Conservation (phyloP, 179 eudicot genomes). For the Beta lomatogona region DNA sequence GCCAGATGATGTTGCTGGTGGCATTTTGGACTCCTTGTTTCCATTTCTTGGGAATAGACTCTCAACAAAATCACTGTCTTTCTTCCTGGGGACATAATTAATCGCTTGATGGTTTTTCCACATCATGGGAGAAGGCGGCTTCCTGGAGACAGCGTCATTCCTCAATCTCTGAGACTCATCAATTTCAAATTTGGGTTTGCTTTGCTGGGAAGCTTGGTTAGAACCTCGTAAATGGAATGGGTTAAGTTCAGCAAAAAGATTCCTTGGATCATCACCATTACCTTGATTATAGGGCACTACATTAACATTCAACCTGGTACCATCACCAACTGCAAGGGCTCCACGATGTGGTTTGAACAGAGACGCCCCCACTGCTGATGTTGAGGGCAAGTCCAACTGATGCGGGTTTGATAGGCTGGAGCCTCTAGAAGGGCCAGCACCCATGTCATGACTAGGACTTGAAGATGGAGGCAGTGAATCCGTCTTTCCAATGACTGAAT, state of each 20-base stretch:
- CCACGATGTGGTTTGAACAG: slow-evolving; percentile 81
- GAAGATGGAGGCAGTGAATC: slow-evolving; percentile 47
- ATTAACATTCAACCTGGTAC: slow-evolving; percentile 80
- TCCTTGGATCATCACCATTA: slow-evolving; percentile 62
- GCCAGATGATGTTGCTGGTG: slow-evolving; percentile 53
- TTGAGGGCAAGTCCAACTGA: slow-evolving; percentile 59
- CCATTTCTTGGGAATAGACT: slow-evolving; percentile 43
- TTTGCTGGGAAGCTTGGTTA: slow-evolving; percentile 61
- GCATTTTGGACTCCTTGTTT: slow-evolving; percentile 36
- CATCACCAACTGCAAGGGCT: slow-evolving; percentile 71
- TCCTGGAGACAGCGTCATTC: slow-evolving; percentile 55
- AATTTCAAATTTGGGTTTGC: slow-evolving; percentile 48
- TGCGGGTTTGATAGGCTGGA: slow-evolving; percentile 39
- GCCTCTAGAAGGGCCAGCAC: slow-evolving; percentile 61
- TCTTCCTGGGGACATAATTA: slow-evolving; percentile 68
- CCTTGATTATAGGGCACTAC: slow-evolving; percentile 70
- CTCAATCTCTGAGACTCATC: slow-evolving; percentile 56
- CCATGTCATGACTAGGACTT: slow-evolving; percentile 41
- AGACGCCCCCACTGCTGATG: slow-evolving; percentile 71
- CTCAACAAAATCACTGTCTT: slow-evolving; percentile 52
- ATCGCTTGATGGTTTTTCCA: slow-evolving; percentile 79
- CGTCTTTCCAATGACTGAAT: slow-evolving; percentile 36
- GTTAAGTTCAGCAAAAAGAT: slow-evolving; percentile 94
- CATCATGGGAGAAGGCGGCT: slow-evolving; percentile 73
- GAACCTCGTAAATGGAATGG: slow-evolving; percentile 82